Evolutionary conservation across 176 grass and related monocot genomes (phyloP).

Genomic region (Eragrostis curvula): DNA sequence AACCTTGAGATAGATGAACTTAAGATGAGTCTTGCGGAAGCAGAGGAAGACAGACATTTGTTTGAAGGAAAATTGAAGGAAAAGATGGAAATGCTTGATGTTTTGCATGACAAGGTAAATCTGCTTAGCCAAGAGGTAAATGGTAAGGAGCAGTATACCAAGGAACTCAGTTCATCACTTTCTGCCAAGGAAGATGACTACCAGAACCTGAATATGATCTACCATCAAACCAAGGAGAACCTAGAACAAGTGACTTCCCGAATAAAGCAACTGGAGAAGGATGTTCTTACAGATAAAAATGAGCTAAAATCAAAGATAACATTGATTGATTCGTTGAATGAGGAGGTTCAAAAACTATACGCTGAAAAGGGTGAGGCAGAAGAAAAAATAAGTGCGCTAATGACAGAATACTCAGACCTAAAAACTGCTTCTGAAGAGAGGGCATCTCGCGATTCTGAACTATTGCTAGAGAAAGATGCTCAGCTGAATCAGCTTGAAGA

Average conservation of each 20-base stretch:
- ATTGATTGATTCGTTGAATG: slow-evolving; percentile 73
- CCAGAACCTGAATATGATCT: slow-evolving; percentile 54
- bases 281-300: slow-evolving; percentile 64
- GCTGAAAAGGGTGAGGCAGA: slow-evolving; percentile 58
- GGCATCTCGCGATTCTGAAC: slow-evolving; percentile 60
- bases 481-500: slow-evolving; percentile 67
- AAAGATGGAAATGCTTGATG: slow-evolving; percentile 58
- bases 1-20: slow-evolving; percentile 60
- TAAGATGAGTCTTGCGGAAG: slow-evolving; percentile 56
- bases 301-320: slow-evolving; percentile 63
- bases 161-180: slow-evolving; percentile 64
- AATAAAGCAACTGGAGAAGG: slow-evolving; percentile 72
- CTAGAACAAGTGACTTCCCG: slow-evolving; percentile 64
- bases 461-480: slow-evolving; percentile 72
- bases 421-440: slow-evolving; percentile 66
- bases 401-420: slow-evolving; percentile 57
- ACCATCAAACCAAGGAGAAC: slow-evolving; percentile 59
- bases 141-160: slow-evolving; percentile 69
- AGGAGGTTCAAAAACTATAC: slow-evolving; percentile 54
- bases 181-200: slow-evolving; percentile 68
- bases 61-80: slow-evolving; percentile 70
- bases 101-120: slow-evolving; percentile 65
- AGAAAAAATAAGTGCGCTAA: slow-evolving; percentile 62
- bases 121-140: slow-evolving; percentile 70
- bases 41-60: slow-evolving; percentile 57